A percentile compares a stretch with the other conserved stretches of the same genome.
phyloP scores from a whole-genome alignment of 805 yeast species.

The Wickerhamomyces ciferrii region DNA sequence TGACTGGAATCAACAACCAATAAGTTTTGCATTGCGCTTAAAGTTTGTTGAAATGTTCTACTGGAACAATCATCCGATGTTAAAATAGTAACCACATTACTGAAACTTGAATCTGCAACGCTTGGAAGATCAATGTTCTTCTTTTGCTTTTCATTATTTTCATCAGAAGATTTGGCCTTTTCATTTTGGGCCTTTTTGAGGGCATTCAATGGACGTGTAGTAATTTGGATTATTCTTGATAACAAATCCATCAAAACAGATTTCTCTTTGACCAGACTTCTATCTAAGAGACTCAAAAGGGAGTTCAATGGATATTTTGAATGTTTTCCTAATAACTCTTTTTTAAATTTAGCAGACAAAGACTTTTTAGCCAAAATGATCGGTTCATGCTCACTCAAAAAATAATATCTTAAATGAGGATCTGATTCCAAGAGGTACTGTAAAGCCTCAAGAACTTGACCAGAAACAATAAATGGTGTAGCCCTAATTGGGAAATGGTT shows the following conservation, averaged over 20 bases:
- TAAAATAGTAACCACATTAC: conserved; percentile 59
- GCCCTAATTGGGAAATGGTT: conserved; percentile 46
- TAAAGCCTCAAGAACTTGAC: conserved; percentile 71
- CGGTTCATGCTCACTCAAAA: conserved; percentile 72
- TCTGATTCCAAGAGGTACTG: conserved; percentile 66
- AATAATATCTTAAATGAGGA: conserved; percentile 63
- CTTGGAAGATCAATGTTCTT: conserved; percentile 45
- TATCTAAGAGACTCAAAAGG: conserved; percentile 57
- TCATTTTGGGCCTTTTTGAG: conserved; percentile 38
- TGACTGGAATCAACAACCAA: conserved; percentile 57
- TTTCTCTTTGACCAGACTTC: conserved; percentile 63
- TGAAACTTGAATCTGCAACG: conserved; percentile 58
- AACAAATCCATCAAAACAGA: conserved; percentile 70
- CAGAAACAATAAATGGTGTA: conserved; percentile 67
- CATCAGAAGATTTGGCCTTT: conserved; percentile 14
- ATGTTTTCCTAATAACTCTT: conserved; percentile 29
- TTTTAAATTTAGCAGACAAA: conserved; percentile 26
- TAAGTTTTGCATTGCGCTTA: conserved; percentile 75
- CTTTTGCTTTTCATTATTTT: conserved; percentile 6
- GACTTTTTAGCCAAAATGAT: conserved; percentile 30
- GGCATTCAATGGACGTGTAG: conserved; percentile 65
- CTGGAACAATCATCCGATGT: conserved; percentile 82
- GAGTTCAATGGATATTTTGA: conserved; percentile 70
- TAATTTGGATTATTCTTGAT: conserved; percentile 68
- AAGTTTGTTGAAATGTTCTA: conserved; percentile 77